phyloP scores from a whole-genome alignment of 495 filamentous ascomycete species.

The Entonaema liquescens region DNA sequence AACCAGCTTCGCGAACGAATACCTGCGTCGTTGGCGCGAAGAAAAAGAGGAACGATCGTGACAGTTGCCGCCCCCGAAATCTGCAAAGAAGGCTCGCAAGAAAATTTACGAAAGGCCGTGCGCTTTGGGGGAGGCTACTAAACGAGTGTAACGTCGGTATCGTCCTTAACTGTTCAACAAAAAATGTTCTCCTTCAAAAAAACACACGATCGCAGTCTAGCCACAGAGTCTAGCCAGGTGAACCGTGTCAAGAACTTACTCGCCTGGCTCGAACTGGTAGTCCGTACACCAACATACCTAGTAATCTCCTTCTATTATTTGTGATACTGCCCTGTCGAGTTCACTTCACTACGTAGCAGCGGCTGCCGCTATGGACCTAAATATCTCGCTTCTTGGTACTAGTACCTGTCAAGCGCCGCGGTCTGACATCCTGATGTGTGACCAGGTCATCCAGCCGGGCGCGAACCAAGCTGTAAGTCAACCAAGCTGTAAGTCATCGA shows the following conservation, averaged over 20 bases:
- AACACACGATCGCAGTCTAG: conserved; percentile 28
- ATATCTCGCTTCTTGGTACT: conserved; percentile 40
- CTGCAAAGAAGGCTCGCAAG: conserved; percentile 28
- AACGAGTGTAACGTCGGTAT: conserved; percentile 41
- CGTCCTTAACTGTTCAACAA: conserved; percentile 25
- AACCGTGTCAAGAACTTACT: conserved; percentile 14
- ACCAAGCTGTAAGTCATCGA: conserved; percentile 34
- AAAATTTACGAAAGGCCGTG: conserved; percentile 23
- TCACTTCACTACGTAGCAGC: conserved; percentile 23
- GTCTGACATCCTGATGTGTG: conserved; percentile 29
- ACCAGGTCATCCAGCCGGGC: conserved; percentile 25
- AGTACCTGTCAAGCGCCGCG: conserved; percentile 31
- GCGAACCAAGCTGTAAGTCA: conserved; percentile 34
- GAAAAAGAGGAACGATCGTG: conserved; percentile 18
- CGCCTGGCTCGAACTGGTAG: conserved; percentile 29
- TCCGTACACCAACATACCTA: conserved; percentile 17
- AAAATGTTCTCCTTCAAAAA: conserved; percentile 13
- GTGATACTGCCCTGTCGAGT: conserved; percentile 21
- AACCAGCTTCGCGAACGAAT: conserved; percentile 22
- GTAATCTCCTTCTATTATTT: conserved; percentile 8
- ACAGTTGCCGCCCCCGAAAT: conserved; percentile 27
- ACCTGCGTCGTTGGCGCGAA: conserved; percentile 13
- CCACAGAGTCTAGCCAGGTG: conserved; percentile 2
- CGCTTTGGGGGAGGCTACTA: conserved; percentile 24
- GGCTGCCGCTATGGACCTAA: conserved; percentile 28